Evolutionary conservation across 2,329 filamentous ascomycete species (phyloP).

Genomic region (Dactylellina leptospora): DNA sequence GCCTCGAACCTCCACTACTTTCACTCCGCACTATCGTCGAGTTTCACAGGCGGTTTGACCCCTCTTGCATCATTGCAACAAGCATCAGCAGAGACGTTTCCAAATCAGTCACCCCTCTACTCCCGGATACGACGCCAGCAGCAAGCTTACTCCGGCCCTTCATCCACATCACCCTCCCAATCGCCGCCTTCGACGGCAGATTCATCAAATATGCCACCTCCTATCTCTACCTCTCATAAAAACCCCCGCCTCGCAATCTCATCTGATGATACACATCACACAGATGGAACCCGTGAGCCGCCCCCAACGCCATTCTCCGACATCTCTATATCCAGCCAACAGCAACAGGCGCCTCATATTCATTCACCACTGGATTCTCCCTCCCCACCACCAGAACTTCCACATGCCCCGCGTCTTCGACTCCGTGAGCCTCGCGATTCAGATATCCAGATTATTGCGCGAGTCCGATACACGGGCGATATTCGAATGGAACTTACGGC

Average conservation of each 20-base stretch:
- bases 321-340: constrained; percentile 41
- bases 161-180: constrained; percentile 55
- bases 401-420: constrained; percentile 62
- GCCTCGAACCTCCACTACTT: constrained; percentile 82
- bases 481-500: constrained; percentile 88
- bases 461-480: constrained; percentile 87
- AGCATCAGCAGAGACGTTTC: constrained; percentile 45
- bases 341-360: constrained; percentile 22
- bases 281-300: constrained; percentile 42
- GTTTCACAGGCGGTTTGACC: constrained; percentile 78
- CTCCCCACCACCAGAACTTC: constrained; percentile 33
- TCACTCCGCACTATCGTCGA: constrained; percentile 76
- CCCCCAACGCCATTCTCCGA: constrained; percentile 52
- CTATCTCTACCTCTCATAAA: constrained; percentile 45
- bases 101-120: constrained; percentile 36
- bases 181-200: constrained; percentile 55
- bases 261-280: constrained; percentile 52
- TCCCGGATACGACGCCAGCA: constrained; percentile 23
- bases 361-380: constrained; percentile 42
- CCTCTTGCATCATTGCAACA: constrained; percentile 72
- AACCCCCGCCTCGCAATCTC: constrained; percentile 33
- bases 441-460: constrained; percentile 91
- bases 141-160: constrained; percentile 42
- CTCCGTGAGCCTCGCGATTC: constrained; percentile 79
- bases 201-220: constrained; percentile 49